Base-by-base conservation (phyloP, 495 filamentous ascomycete genomes). In the Podospora pseudocomata region DNA sequence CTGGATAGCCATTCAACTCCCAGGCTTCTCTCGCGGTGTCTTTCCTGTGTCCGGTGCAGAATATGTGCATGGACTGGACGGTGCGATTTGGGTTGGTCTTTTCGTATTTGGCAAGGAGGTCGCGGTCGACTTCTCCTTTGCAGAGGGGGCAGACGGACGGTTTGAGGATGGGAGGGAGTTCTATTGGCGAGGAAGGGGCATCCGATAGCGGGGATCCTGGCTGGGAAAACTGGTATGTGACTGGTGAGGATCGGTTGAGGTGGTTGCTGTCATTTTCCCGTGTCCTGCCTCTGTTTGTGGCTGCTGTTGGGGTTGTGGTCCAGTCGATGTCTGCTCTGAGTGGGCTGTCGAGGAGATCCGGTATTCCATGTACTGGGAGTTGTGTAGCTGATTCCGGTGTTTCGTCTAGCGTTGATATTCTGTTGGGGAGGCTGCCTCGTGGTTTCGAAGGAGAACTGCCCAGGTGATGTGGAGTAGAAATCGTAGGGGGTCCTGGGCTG, bases 11-110 rank as follows among this genome's bases (percentile, higher is more conserved):
- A 54, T 83, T 85, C 13, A 81, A 72, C 16, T 70, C 70, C 89
- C 92, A 96, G 63, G 86, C 80, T 4, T 82, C 74, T 64, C 82
- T 72, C 9, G 92, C 91, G 4, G 84, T 81, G 5, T 76, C 70
- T 23, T 80, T 80, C 69, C 87, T 87, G 78, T 97, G 94, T 0
- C 84, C 81, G 27, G 84, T 78, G 77, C 94, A 97, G 78, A 97
- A 96, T 39, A 76, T 74, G 30, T 80, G 76, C 74, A 92, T 89
- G 30, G 87, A 81, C 15, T 85, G 85, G 57, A 91, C 79, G 13
- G 84, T 89, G 74, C 88, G 85, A 26, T 80, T 80, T 0, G 81
- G 80, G 49, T 78, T 74, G 2, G 76, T 73, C 27, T 73, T 65
- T 1, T 81, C 79, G 69, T 87, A 85, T 13, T 76, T 73, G 20